These are phyloP conservation scores for Entoloma clypeatum DNA, from an alignment of 1,284 basidiomycete species.

Conservation along the genomic window DNA sequence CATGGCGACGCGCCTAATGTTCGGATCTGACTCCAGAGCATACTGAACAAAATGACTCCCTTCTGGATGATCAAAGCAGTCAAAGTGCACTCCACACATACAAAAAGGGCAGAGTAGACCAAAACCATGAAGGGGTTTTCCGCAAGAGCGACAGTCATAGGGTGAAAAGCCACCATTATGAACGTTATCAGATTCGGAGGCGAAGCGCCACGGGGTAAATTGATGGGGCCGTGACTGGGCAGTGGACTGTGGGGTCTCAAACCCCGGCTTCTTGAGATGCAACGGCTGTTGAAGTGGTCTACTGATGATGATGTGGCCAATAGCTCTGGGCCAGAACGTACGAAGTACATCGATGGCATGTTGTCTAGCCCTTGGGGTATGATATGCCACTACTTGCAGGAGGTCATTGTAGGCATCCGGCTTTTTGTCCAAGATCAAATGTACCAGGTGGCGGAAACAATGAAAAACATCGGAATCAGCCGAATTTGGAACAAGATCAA, in stretches of 20 bases:
- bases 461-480: conserved; percentile 39
- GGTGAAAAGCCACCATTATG: conserved; percentile 36
- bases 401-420: conserved; percentile 67
- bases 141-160: conserved; percentile 53
- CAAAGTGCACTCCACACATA: conserved; percentile 62
- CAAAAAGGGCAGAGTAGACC: conserved; percentile 66
- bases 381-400: conserved; percentile 67
- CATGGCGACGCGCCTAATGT: conserved; percentile 53
- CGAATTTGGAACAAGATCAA: conserved; percentile 36
- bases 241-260: conserved; percentile 14
- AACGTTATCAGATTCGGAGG: conserved; percentile 23
- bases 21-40: conserved; percentile 38
- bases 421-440: conserved; percentile 57
- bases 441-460: conserved; percentile 54
- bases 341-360: conserved; percentile 53
- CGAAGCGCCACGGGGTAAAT: conserved; percentile 66
- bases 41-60: conserved; percentile 58
- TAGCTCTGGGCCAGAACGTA: conserved; percentile 60
- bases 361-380: conserved; percentile 50
- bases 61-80: conserved; percentile 68
- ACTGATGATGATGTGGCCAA: conserved; percentile 63
- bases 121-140: conserved; percentile 49
- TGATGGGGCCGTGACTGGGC: conserved; percentile 52
- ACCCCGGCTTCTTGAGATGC: conserved; percentile 4
- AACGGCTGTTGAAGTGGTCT: conserved; percentile 34